These are phyloP conservation scores for Colletotrichum echinochloae DNA, from an alignment of 2,329 filamentous ascomycete species.

Conservation along the genomic window DNA sequence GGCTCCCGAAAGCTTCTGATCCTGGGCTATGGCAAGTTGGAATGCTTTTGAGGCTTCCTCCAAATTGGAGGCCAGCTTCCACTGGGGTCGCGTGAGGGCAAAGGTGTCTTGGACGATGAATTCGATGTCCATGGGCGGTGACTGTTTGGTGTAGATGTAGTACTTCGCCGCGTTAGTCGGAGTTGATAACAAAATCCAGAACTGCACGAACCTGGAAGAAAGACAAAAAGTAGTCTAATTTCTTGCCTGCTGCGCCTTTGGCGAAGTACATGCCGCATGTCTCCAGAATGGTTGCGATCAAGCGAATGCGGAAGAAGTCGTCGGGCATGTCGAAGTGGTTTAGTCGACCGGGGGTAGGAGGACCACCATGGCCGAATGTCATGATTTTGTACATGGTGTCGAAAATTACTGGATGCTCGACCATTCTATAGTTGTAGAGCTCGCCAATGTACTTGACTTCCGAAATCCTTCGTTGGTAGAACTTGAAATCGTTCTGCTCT, in stretches of 20 bases:
- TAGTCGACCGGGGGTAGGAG: conserved; percentile 80
- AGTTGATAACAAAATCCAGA: not conserved
- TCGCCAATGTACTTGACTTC: conserved; percentile 97
- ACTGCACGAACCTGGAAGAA: conserved; percentile 80
- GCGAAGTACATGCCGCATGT: conserved; percentile 98
- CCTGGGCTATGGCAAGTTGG: conserved; percentile 87
- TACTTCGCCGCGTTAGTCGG: conserved; percentile 66
- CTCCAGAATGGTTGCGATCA: conserved; percentile 90
- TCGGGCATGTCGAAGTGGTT: conserved; percentile 89
- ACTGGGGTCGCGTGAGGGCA: conserved; percentile 86
- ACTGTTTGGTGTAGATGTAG: conserved; percentile 91
- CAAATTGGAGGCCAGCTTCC: conserved; percentile 85
- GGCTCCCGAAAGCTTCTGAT: conserved; percentile 82
- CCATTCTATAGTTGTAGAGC: conserved; percentile 96
- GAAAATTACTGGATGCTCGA: conserved; percentile 95
- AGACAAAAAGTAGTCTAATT: conserved; percentile 95
- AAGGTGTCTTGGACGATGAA: conserved; percentile 96
- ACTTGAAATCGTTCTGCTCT: conserved; percentile 97
- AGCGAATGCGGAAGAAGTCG: conserved; percentile 94
- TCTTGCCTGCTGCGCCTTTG: conserved; percentile 92
- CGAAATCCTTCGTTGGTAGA: conserved; percentile 92
- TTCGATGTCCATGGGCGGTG: conserved; percentile 95
- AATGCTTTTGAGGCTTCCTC: conserved; percentile 88
- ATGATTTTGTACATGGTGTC: conserved; percentile 95
- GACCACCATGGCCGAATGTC: conserved; percentile 91